phyloP scores from a whole-genome alignment of 805 yeast species.

The Lipomyces mesembrius region DNA sequence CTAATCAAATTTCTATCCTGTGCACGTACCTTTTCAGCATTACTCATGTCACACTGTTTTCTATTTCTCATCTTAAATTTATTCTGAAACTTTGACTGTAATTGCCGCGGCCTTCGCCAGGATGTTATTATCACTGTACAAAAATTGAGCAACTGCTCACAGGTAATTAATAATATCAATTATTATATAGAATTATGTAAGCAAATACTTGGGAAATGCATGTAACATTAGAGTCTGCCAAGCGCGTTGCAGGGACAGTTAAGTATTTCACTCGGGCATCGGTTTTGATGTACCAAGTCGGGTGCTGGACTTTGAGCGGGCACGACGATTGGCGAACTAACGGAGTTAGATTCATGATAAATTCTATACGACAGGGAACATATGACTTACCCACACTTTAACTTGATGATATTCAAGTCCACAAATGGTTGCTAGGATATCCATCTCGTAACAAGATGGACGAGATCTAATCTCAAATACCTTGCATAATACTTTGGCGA shows the following conservation, averaged over 20 bases:
- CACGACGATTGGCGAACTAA: background rate
- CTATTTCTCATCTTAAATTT: no score
- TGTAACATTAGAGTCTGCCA: no score
- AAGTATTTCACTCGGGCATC: background rate
- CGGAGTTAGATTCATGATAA: background rate
- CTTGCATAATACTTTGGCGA: background rate
- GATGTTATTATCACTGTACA: background rate
- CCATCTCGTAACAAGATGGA: conserved; percentile 2
- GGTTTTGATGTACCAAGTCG: background rate
- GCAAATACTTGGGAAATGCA: background rate
- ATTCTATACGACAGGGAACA: background rate
- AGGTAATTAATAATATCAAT: background rate
- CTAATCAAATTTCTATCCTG: no score
- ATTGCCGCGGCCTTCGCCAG: no score
- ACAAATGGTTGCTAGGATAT: background rate
- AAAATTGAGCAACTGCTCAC: background rate
- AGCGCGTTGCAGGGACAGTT: background rate
- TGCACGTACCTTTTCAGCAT: no score
- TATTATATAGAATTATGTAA: no score
- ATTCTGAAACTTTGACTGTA: no score
- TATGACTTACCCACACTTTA: conserved; percentile 4
- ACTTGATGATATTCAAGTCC: conserved; percentile 7
- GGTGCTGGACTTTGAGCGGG: background rate
- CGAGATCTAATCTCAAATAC: background rate
- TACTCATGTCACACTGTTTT: no score